Evolutionary conservation across 176 grass and related monocot species (phyloP), one percentile per base, ranked within the genome.

Genomic region (Chloris gayana): DNA sequence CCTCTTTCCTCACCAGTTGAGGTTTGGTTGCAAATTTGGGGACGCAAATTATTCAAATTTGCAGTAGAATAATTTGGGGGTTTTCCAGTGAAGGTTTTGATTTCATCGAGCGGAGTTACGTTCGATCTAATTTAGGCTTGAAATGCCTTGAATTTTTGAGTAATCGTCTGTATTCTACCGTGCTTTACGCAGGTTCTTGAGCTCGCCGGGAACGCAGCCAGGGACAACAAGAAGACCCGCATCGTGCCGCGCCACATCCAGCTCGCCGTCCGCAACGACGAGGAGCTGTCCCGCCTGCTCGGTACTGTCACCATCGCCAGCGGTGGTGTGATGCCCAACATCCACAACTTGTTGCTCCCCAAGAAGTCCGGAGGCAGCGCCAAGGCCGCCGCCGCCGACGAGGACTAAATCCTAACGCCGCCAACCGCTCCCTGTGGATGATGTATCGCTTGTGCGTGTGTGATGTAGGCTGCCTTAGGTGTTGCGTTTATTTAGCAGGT

Each of bases 221-320:
- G 95, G 29, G 88, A 97, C 73, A 98, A 98, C 89, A 98, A 98
- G 91, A 99, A 99, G 88, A 93, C 91, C 32, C 93, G 93, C 9
- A 99, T 99, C 69, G 97, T 95, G 76, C 97, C 97, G 11, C 92
- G 97, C 45, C 97, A 99, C 88, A 99, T 99, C 82, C 97, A 99
- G 69, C 83, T 99, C 6, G 96, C 96, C 9, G 96, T 99, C 41
- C 79, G 96, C 63, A 99, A 99, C 71, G 96, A 99, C 78, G 96
- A 99, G 76, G 96, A 99, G 86, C 82, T 99, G 13, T 94, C 92
- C 0, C 91, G 88, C 88, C 84, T 99, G 27, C 96, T 99, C 4
- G 96, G 96, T 21, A 91, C 89, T 1, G 96, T 94, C 41, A 99
- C 96, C 27, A 99, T 99, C 83, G 96, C 96, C 3, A 99, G 92